phyloP scores from a whole-genome alignment of 179 eudicot genomes.

The Drosera spatulata region DNA sequence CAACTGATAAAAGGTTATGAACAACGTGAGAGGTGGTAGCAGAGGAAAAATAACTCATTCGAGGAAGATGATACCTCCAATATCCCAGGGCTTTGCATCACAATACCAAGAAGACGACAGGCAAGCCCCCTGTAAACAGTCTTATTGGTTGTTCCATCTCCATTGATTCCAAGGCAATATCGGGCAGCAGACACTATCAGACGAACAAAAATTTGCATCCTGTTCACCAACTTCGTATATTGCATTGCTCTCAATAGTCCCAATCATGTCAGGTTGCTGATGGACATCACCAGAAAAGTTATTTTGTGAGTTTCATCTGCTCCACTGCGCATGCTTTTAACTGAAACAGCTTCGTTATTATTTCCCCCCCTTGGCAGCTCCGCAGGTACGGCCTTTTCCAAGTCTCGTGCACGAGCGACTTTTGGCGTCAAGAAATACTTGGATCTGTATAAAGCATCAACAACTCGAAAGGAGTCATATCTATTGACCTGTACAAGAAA shows the following conservation, averaged over 20 bases:
- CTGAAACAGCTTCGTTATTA: conserved; percentile 7
- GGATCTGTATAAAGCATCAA: conserved; percentile 64
- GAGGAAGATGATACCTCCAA: conserved; percentile 48
- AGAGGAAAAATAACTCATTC: background rate
- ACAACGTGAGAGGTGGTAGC: background rate
- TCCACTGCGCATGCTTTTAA: conserved; percentile 11
- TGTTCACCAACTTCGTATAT: conserved; percentile 13
- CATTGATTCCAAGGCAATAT: conserved; percentile 91
- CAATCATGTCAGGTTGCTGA: conserved; percentile 24
- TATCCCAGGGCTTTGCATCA: conserved; percentile 91
- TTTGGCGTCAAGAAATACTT: conserved; percentile 76
- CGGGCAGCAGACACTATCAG: conserved; percentile 30
- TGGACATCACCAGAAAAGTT: conserved; percentile 48
- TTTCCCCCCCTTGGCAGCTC: conserved; percentile 14
- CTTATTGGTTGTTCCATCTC: conserved; percentile 74
- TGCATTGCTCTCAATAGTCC: conserved; percentile 17
- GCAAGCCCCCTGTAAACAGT: conserved; percentile 66
- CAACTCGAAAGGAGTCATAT: conserved; percentile 56
- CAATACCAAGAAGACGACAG: conserved; percentile 79
- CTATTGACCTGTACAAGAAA: conserved; percentile 63
- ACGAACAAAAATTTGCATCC: conserved; percentile 19
- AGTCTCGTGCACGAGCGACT: conserved; percentile 26
- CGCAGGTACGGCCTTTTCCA: conserved; percentile 11
- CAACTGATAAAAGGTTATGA: background rate
- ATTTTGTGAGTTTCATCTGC: conserved; percentile 45